Evolutionary conservation across 106 monocot genomes (phyloP).

Genomic region (Dioscorea zingiberensis): DNA sequence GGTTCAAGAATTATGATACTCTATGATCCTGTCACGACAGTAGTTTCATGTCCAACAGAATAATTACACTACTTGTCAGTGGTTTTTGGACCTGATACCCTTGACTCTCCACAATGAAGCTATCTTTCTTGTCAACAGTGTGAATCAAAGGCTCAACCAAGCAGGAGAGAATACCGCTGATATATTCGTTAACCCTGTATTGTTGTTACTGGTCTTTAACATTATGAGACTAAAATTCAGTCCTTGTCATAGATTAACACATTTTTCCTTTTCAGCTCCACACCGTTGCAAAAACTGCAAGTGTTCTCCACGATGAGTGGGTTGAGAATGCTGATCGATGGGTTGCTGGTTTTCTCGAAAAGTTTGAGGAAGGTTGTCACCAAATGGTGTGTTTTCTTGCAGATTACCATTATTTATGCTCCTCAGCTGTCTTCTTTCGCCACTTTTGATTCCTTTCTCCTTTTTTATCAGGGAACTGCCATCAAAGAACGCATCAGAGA

Average conservation of each 20-base stretch:
- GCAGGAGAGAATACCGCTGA: too few species aligned
- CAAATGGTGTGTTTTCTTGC: slow-evolving; percentile 44
- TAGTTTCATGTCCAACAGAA: too few species aligned
- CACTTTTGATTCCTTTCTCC: neutral
- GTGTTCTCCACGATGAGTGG: slow-evolving; percentile 77
- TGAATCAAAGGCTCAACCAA: too few species aligned
- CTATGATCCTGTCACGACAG: too few species aligned
- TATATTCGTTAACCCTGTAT: too few species aligned
- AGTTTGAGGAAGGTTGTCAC: slow-evolving; percentile 86
- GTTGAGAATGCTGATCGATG: slow-evolving; percentile 95
- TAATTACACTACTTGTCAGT: too few species aligned
- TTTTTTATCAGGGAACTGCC: slow-evolving; percentile 40
- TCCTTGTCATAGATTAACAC: neutral
- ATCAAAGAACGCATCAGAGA: slow-evolving; percentile 57
- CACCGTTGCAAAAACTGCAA: slow-evolving; percentile 61
- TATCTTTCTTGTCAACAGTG: too few species aligned
- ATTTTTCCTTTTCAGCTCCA: slow-evolving; percentile 28
- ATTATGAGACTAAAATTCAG: neutral
- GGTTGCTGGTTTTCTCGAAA: slow-evolving; percentile 91
- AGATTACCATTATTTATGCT: neutral
- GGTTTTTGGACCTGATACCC: neutral
- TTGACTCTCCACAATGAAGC: neutral
- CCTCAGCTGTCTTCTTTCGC: neutral
- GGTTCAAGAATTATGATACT: too few species aligned
- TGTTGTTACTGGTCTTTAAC: too few species aligned